Base-by-base conservation (phyloP, 2,329 filamentous ascomycete genomes). In the Dactylellina sp. region DNA sequence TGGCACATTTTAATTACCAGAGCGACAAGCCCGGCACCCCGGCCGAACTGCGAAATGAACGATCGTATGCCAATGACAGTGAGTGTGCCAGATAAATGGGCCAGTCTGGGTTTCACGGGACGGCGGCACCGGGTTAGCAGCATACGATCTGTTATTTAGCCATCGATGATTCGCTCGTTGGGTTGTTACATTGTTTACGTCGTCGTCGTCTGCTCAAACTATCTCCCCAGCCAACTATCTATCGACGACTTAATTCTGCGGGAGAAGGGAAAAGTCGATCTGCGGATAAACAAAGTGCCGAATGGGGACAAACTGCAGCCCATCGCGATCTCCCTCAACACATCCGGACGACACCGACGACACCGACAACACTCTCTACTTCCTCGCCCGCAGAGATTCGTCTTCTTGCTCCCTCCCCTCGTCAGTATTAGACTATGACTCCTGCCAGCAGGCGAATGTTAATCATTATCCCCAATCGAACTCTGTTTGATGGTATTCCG, bases 221-320 rank as follows among this genome's bases (percentile, higher is more conserved):
- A 52, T 52, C 24, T 39, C 12, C 4, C 37, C 28, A 4, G 14
- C 24, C 20, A 12, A 28, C 24, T 28, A 22, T 32, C 9, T 32
- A 9, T 32, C 28, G 28, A 32, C 28, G 28, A 32, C 28, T 32
- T 5, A 5, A 5, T 32, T 32, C 28, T 32, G 28, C 28, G 9
- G 28, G 28, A 32, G n/a, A n/a, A n/a, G n/a, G n/a, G n/a, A n/a
- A n/a, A 32, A 9, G 5, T 49, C 16, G 9, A 32, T 32, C 28
- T 32, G 37, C 55, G 55, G 55, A 37, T 59, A 59, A 59, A 59
- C 55, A 59, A 47, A 59, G 40, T 59, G 55, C 55, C 55, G 40
- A 59, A 59, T 46, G 40, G 40, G 32, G 55, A 53, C 52, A 32
- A 56, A 32, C 52, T 56, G 32, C 52, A 42, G 32, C 32, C n/a